phyloP scores from a whole-genome alignment of 2,329 filamentous ascomycete genomes.

The Pseudocercospora eumusae region DNA sequence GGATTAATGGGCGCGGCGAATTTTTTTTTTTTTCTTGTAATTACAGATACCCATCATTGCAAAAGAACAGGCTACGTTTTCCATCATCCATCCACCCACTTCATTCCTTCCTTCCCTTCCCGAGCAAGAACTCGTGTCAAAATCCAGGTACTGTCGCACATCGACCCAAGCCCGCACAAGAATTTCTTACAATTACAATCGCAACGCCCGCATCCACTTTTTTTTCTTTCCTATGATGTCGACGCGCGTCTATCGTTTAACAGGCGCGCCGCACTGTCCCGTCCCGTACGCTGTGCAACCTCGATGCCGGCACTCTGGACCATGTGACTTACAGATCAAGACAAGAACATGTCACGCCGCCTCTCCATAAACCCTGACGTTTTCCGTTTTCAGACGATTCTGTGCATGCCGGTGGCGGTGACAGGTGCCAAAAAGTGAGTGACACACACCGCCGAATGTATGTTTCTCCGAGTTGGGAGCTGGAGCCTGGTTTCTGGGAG shows the following conservation, averaged over 20 bases:
- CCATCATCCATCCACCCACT: background rate
- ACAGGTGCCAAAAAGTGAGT: conserved; percentile 25
- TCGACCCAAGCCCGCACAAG: conserved; percentile 14
- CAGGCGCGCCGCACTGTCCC: conserved; percentile 15
- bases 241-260: conserved; percentile 20
- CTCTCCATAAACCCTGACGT: conserved; percentile 13
- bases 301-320: conserved; percentile 8
- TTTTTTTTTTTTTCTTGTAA: conserved; percentile 23
- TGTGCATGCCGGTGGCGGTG: no score
- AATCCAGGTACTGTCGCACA: conserved; percentile 6
- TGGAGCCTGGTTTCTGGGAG: conserved; percentile 13
- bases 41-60: conserved; percentile 22
- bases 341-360: background rate
- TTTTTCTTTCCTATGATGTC: conserved; percentile 21
- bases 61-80: conserved; percentile 1
- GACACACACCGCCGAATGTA: conserved; percentile 16
- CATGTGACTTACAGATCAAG: conserved; percentile 12
- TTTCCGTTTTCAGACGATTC: conserved; percentile 1
- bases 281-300: conserved; percentile 10
- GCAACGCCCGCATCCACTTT: conserved; percentile 7
- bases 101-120: no score
- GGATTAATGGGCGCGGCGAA: conserved; percentile 10
- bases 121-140: conserved; percentile 9
- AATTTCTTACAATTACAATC: no score
- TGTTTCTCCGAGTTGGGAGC: conserved; percentile 10